phyloP scores from a whole-genome alignment of 1,139 yeast genomes.

The Lodderomyces beijingensis region DNA sequence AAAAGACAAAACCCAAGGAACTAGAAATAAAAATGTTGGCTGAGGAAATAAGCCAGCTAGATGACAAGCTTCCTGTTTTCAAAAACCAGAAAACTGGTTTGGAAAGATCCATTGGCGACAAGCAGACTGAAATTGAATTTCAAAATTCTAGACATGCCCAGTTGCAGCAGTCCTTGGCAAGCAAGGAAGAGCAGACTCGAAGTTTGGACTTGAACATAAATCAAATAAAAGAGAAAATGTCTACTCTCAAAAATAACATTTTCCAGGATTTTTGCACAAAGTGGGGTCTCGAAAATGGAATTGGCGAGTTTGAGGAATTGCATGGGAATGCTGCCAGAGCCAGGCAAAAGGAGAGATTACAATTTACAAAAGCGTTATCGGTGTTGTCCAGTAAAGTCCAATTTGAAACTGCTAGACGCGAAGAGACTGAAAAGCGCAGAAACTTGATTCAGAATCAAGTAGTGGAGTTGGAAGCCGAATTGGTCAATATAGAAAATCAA shows the following conservation, averaged over 20 bases:
- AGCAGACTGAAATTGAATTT: constrained; percentile 51
- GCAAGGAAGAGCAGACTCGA: neutral
- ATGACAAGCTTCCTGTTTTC: constrained; percentile 49
- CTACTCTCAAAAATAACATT: constrained; percentile 37
- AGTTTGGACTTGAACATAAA: constrained; percentile 21
- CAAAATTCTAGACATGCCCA: constrained; percentile 21
- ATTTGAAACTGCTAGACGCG: constrained; percentile 58
- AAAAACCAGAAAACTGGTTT: constrained; percentile 47
- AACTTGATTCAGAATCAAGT: constrained; percentile 31
- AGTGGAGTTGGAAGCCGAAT: constrained; percentile 26
- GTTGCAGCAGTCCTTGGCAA: neutral
- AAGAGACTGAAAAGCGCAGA: constrained; percentile 46
- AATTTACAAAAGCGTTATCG: constrained; percentile 57
- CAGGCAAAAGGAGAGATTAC: constrained; percentile 61
- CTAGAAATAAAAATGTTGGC: constrained; percentile 51
- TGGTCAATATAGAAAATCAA: constrained; percentile 25
- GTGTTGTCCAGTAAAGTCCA: constrained; percentile 56
- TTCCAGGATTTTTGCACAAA: constrained; percentile 53
- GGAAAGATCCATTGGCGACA: constrained; percentile 51
- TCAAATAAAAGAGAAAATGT: constrained; percentile 24
- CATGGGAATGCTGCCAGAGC: constrained; percentile 61
- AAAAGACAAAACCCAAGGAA: constrained; percentile 49
- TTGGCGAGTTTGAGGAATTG: constrained; percentile 62
- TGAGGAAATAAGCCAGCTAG: constrained; percentile 54
- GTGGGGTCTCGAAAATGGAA: constrained; percentile 48